phyloP scores from a whole-genome alignment of 768 basidiomycete genomes.

The Clathrus columnatus region DNA sequence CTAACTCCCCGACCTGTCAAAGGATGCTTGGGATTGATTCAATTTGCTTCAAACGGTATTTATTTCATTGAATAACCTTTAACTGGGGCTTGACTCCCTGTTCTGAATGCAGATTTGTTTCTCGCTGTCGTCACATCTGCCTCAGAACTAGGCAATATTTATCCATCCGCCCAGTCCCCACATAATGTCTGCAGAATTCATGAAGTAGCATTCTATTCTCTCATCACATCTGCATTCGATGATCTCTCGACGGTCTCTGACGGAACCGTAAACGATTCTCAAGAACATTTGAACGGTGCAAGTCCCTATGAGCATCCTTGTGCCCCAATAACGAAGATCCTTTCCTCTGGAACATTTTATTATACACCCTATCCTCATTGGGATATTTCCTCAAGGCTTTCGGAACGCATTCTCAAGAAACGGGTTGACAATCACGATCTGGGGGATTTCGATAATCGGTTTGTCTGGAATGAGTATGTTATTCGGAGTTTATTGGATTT shows the following conservation, averaged over 20 bases:
- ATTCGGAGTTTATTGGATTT: slow-evolving; percentile 83
- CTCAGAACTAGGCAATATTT: slow-evolving; percentile 64
- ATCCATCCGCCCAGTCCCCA: slow-evolving; percentile 44
- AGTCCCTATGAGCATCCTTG: slow-evolving; percentile 87
- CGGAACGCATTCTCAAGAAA: slow-evolving; percentile 55
- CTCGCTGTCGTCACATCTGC: slow-evolving; percentile 73
- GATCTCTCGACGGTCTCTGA: slow-evolving; percentile 49
- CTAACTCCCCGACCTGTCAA: slow-evolving; percentile 67
- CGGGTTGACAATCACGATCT: slow-evolving; percentile 35
- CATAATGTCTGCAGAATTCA: slow-evolving; percentile 78
- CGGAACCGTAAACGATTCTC: slow-evolving; percentile 30
- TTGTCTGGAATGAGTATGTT: slow-evolving; percentile 94
- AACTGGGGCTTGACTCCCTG: background rate
- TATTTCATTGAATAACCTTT: background rate
- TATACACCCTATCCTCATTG: slow-evolving; percentile 75
- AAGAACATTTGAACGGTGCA: slow-evolving; percentile 26
- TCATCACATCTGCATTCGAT: slow-evolving; percentile 83
- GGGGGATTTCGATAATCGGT: slow-evolving; percentile 69
- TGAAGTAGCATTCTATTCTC: slow-evolving; percentile 81
- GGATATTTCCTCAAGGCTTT: slow-evolving; percentile 83
- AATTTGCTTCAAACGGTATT: slow-evolving; percentile 54
- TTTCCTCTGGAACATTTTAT: slow-evolving; percentile 90
- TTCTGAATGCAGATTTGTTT: slow-evolving; percentile 57
- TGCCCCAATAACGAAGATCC: slow-evolving; percentile 77
- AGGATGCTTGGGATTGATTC: slow-evolving; percentile 79